These are phyloP conservation scores for Lachnellula arida DNA, from an alignment of 2,329 filamentous ascomycete species.

Conservation along the genomic window DNA sequence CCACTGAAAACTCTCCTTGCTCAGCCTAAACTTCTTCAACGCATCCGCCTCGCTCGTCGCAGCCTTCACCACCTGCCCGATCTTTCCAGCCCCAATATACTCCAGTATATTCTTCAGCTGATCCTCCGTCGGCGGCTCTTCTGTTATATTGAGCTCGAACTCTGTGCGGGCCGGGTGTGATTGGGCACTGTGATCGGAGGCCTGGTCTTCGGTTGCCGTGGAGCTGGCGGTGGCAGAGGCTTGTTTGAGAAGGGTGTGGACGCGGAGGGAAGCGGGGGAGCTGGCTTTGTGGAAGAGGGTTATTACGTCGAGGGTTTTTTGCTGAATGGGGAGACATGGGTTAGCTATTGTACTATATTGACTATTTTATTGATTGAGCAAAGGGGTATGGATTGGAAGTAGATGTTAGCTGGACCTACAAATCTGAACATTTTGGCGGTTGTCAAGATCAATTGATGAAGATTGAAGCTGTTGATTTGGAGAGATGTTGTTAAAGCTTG, in stretches of 20 bases:
- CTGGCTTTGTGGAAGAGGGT: conserved; percentile 91
- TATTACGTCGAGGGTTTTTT: conserved; percentile 81
- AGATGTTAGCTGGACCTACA: conserved; percentile 20
- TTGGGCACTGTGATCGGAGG: conserved; percentile 60
- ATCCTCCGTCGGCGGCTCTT: conserved; percentile 72
- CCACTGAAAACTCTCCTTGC: conserved; percentile 61
- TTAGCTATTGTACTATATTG: not conserved
- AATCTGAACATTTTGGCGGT: conserved; percentile 33
- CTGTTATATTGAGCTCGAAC: conserved; percentile 84
- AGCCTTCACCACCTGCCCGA: conserved; percentile 65
- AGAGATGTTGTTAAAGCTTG: not conserved
- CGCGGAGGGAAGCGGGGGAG: conserved; percentile 66
- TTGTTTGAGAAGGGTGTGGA: conserved; percentile 75
- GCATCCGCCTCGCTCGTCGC: conserved; percentile 74
- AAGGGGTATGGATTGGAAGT: not conserved
- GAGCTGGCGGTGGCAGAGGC: conserved; percentile 64
- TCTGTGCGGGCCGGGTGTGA: conserved; percentile 50
- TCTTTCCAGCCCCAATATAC: conserved; percentile 64
- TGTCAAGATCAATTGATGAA: conserved; percentile 3
- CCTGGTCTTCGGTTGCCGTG: conserved; percentile 69
- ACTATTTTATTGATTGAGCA: not conserved
- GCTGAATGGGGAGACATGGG: conserved; percentile 40
- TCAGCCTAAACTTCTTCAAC: conserved; percentile 70
- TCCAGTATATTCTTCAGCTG: conserved; percentile 81
- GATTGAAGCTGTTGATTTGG: conserved; percentile 8